phyloP scores from a whole-genome alignment of 176 grass and related monocot genomes.

The Aechmea fasciata region DNA sequence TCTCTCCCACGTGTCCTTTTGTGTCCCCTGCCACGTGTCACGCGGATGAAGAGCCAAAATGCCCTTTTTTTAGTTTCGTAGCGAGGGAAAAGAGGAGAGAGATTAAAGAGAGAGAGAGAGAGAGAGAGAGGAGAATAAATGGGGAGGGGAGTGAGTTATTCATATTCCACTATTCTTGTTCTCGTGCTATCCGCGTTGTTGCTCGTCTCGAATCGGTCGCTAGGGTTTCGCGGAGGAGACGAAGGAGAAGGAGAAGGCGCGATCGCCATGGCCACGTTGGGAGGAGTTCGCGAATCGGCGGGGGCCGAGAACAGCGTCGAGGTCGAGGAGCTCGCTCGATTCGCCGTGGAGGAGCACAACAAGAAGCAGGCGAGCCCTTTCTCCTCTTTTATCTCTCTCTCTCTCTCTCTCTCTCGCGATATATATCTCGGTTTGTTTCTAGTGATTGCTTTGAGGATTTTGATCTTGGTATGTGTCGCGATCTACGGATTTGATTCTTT shows the following conservation, averaged over 20 bases:
- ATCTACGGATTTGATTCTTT: not conserved
- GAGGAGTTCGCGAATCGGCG: not conserved
- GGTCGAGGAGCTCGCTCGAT: constrained; percentile 61
- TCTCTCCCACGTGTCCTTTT: not conserved
- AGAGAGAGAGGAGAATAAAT: no score
- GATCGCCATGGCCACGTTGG: not conserved
- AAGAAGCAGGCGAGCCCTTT: constrained; percentile 46
- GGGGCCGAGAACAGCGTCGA: constrained; percentile 46
- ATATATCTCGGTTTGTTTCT: constrained; percentile 3
- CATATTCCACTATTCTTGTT: not conserved
- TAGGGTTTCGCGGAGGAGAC: not conserved
- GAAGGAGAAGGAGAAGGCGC: not conserved
- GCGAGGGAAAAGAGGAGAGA: not conserved
- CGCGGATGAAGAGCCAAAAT: not conserved
- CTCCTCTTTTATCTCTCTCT: constrained; percentile 13
- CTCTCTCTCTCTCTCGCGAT: not conserved
- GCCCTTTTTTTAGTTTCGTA: not conserved
- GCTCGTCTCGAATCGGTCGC: not conserved
- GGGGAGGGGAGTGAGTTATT: not conserved
- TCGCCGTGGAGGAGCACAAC: constrained; percentile 87
- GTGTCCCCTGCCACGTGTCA: not conserved
- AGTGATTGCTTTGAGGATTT: no score
- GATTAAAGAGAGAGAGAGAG: not conserved
- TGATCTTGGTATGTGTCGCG: not conserved
- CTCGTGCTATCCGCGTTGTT: not conserved